phyloP scores from a whole-genome alignment of 106 monocot species.

The Dioscorea zingiberensis region DNA sequence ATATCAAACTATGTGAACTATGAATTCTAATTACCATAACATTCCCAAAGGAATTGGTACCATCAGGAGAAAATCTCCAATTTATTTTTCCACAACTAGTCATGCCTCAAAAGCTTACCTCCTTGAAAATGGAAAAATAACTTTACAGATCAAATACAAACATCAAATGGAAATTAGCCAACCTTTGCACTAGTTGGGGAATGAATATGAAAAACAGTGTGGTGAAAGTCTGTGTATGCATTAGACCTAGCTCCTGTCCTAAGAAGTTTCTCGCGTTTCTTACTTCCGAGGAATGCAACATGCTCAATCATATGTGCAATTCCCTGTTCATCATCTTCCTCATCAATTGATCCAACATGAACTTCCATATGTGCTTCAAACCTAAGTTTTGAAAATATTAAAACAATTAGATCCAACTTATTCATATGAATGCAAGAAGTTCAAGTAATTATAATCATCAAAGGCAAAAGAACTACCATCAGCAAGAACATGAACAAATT shows the following conservation, averaged over 20 bases:
- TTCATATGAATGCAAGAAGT: too few species aligned
- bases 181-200: constrained; percentile 90
- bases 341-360: constrained; percentile 98
- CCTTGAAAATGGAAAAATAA: too few species aligned
- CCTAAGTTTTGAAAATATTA: constrained; percentile 40
- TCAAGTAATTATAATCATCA: too few species aligned
- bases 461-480: too few species aligned
- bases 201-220: constrained; percentile 98
- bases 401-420: background rate
- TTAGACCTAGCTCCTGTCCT: constrained; percentile 98
- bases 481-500: too few species aligned
- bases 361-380: constrained; percentile 99
- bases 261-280: constrained; percentile 98
- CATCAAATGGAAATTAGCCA: background rate
- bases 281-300: constrained; percentile 99
- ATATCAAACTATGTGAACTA: too few species aligned
- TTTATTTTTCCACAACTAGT: too few species aligned
- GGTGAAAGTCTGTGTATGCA: constrained; percentile 99
- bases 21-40: too few species aligned
- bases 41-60: too few species aligned
- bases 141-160: too few species aligned
- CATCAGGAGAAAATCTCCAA: too few species aligned
- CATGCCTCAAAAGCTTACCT: too few species aligned
- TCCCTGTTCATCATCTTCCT: constrained; percentile 98
- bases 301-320: constrained; percentile 99